Evolutionary conservation across 2,329 filamentous ascomycete species (phyloP), one percentile per base, ranked within the genome.

Genomic region (Colletotrichum trifolii): DNA sequence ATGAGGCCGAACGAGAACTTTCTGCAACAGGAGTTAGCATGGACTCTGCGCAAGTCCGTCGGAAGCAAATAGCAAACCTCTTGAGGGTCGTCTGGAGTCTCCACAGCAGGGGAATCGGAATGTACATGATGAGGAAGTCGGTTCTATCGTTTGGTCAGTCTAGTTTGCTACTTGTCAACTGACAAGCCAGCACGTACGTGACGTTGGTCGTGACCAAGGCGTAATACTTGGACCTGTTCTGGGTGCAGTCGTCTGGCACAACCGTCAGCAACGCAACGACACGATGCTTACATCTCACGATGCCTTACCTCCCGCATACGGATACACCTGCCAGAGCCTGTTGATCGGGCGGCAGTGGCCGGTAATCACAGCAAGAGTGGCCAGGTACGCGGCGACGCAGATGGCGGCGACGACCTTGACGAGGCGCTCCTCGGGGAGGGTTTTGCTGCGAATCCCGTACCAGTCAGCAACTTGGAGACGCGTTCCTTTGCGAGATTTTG

Each of bases 1-100:
- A 69, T 63, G n/a, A 60, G 10, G 1, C 57, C 64, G 25, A 69
- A 62, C 1, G 66, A 62, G 10, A 69, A 13, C 42, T 69, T 69
- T 15, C 61, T 64, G 38, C 10, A 8, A 8, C 2, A 4, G 4
- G 3, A 1, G 49, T 60, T 10, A 64, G 49, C 13, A 45, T 42
- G 40, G 15, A 42, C 40, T 6, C 12, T 43, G 13, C 40, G 13
- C 3, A 43, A 8, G 15, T 10, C 25, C 17, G 17, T 17, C 25
- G 25, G 25, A 4, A 25, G 4, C 3, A 25, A 2, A 2, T 3
- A 2, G 15, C 46, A 11, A 35, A 64, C 61, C 49, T 64, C 45
- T 55, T 60, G 9, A 60, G 8, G 3, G 61, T 60, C 6, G 61
- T 64, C 34, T 64, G 61, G 10, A 64, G 43, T 17, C 61, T 64